These are phyloP conservation scores for Lentinula lateritia DNA, from an alignment of 768 basidiomycete genomes.

Conservation along the genomic window DNA sequence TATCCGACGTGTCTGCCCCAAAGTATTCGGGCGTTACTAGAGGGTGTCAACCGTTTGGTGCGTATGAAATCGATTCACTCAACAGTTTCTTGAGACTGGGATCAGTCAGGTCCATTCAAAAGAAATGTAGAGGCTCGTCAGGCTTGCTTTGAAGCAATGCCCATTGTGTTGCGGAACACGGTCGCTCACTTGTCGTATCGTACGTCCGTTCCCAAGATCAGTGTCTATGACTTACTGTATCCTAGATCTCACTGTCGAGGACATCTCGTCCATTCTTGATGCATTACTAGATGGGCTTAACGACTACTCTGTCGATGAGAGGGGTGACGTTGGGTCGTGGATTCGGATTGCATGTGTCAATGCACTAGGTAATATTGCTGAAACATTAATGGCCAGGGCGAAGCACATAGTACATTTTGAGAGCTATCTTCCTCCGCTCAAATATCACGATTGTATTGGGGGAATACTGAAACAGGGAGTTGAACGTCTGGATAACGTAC, in stretches of 20 bases:
- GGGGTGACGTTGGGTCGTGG: constrained; percentile 98
- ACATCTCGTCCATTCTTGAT: constrained; percentile 44
- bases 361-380: constrained; percentile 51
- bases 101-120: constrained; percentile 16
- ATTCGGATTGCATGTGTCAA: constrained; percentile 74
- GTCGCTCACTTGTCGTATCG: constrained; percentile 36
- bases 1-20: constrained; percentile 49
- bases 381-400: constrained; percentile 44
- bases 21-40: constrained; percentile 54
- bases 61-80: constrained; percentile 15
- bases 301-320: constrained; percentile 91
- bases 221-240: neutral
- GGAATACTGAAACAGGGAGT: constrained; percentile 84
- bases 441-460: constrained; percentile 52
- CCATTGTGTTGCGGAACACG: constrained; percentile 33
- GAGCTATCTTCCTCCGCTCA: constrained; percentile 54
- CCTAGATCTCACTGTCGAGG: constrained; percentile 43
- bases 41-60: constrained; percentile 52
- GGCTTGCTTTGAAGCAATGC: constrained; percentile 39
- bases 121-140: constrained; percentile 54
- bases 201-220: constrained; percentile 21
- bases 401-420: constrained; percentile 37
- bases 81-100: constrained; percentile 11
- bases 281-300: constrained; percentile 66
- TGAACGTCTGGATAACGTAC: constrained; percentile 87